Conservation (phyloP, 331 rosid genomes). For the Dryas integrifolia region DNA sequence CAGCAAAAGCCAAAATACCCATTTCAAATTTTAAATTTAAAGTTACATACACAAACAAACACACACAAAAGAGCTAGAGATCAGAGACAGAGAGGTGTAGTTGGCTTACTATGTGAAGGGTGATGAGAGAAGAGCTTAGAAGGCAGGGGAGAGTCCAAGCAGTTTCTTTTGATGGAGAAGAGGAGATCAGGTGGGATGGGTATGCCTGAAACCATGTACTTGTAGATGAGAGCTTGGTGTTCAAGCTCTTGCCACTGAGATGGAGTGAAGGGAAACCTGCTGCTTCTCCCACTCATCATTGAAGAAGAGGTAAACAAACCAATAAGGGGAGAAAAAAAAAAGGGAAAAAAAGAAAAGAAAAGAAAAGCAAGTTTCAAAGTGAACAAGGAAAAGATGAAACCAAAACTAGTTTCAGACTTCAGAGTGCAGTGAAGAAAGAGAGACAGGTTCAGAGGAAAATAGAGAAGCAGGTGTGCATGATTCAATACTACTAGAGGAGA, state of each 20-base stretch:
- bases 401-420: constrained; percentile 20
- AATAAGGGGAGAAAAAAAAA: background rate
- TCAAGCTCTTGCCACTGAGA: constrained; percentile 99
- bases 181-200: constrained; percentile 89
- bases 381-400: constrained; percentile 11
- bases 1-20: too few relatives aligned
- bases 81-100: background rate
- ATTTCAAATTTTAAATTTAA: too few relatives aligned
- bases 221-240: constrained; percentile 95
- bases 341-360: constrained; percentile 8
- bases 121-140: constrained; percentile 64
- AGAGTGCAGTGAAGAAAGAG: constrained; percentile 25
- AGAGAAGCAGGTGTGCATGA: constrained; percentile 26
- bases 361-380: background rate
- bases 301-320: background rate
- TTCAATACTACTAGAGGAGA: constrained; percentile 18
- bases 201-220: constrained; percentile 90
- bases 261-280: constrained; percentile 81
- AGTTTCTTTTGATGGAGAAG: constrained; percentile 57
- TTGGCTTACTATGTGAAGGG: constrained; percentile 54
- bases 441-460: constrained; percentile 28
- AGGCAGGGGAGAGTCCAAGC: constrained; percentile 55
- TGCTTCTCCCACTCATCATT: constrained; percentile 63
- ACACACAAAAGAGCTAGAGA: background rate
- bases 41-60: background rate